phyloP scores from a whole-genome alignment of 1,284 basidiomycete genomes.

The Rhodotorula sp. region DNA sequence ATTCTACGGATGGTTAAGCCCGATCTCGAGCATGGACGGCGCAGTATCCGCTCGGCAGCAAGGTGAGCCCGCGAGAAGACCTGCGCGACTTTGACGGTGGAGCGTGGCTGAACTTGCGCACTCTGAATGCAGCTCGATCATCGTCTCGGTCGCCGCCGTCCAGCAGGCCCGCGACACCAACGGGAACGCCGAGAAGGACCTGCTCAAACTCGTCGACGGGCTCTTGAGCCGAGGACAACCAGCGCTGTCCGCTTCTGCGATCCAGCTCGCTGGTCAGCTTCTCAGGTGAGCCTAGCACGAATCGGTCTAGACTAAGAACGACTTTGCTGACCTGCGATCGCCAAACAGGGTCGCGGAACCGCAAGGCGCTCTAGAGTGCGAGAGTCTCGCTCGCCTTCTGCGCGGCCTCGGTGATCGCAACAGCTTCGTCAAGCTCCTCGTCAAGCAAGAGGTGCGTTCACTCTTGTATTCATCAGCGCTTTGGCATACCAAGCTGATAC shows the following conservation, averaged over 20 bases:
- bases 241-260: slow-evolving; percentile 10
- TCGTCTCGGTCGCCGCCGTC: slow-evolving; percentile 19
- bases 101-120: not conserved
- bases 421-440: slow-evolving; percentile 26
- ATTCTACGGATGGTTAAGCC: not conserved
- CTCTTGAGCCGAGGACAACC: not conserved
- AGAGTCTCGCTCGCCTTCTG: slow-evolving; percentile 24
- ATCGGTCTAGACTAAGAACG: not conserved
- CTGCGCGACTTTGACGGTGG: too few species aligned
- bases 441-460: slow-evolving; percentile 20
- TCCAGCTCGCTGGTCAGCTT: slow-evolving; percentile 24
- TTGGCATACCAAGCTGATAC: not conserved
- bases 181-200: not conserved
- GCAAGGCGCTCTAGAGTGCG: slow-evolving; percentile 33
- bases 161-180: slow-evolving; percentile 6
- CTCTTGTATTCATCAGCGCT: too few species aligned
- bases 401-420: slow-evolving; percentile 28
- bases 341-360: slow-evolving; percentile 21
- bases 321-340: too few species aligned
- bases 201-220: slow-evolving; percentile 17
- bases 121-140: slow-evolving; percentile 5
- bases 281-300: slow-evolving; percentile 9
- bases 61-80: slow-evolving; percentile 9
- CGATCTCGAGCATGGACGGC: slow-evolving; percentile 13
- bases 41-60: slow-evolving; percentile 21